Conservation (phyloP, 495 filamentous ascomycete species). For the Cladorrhinum samala region DNA sequence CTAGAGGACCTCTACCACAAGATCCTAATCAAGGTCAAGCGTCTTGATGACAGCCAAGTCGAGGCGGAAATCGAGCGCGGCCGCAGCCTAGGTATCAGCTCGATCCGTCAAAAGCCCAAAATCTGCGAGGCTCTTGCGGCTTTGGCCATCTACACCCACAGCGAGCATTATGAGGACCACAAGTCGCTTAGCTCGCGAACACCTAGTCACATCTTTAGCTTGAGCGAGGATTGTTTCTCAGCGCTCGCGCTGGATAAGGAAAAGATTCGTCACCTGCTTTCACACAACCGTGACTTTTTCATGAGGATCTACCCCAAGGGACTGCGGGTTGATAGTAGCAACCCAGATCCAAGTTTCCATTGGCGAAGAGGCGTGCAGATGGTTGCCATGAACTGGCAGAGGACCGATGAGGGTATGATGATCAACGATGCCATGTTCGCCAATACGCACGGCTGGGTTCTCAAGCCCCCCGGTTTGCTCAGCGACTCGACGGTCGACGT, state of each 20-base stretch:
- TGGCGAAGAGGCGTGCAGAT: slow-evolving; percentile 89
- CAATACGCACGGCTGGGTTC: slow-evolving; percentile 74
- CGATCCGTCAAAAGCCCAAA: slow-evolving; percentile 41
- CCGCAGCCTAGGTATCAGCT: slow-evolving; percentile 18
- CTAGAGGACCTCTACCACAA: slow-evolving; percentile 66
- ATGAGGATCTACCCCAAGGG: slow-evolving; percentile 90
- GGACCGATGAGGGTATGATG: slow-evolving; percentile 87
- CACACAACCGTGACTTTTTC: slow-evolving; percentile 74
- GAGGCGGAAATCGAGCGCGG: slow-evolving; percentile 19
- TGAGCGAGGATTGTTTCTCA: slow-evolving; percentile 68
- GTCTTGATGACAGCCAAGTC: slow-evolving; percentile 40
- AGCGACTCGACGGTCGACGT: slow-evolving; percentile 16
- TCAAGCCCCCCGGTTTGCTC: slow-evolving; percentile 63
- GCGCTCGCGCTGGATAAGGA: slow-evolving; percentile 45
- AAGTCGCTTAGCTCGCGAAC: slow-evolving; percentile 48
- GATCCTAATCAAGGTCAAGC: slow-evolving; percentile 90
- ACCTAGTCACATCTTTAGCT: slow-evolving; percentile 78
- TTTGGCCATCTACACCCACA: slow-evolving; percentile 78
- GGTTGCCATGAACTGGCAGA: slow-evolving; percentile 94
- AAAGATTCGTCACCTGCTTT: slow-evolving; percentile 51
- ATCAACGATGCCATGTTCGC: slow-evolving; percentile 89
- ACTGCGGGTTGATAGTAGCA: slow-evolving; percentile 72
- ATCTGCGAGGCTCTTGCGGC: slow-evolving; percentile 65
- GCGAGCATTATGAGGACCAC: slow-evolving; percentile 69
- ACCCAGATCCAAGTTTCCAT: slow-evolving; percentile 74